Evolutionary conservation across 1,139 yeast genomes (phyloP).

Genomic region (Geotrichum europaeum): DNA sequence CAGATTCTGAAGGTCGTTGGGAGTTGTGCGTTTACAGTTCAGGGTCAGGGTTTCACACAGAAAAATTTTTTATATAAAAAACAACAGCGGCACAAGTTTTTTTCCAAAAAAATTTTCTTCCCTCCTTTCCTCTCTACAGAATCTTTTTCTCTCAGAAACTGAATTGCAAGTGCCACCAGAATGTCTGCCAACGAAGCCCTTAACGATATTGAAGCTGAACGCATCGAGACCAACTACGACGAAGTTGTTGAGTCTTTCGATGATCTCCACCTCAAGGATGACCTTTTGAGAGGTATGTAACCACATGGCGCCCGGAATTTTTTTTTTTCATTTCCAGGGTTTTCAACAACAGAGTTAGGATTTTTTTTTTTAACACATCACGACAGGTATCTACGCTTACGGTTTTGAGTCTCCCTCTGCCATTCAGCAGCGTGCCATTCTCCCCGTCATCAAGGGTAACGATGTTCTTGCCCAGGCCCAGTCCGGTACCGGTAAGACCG

Average conservation of each 20-base stretch:
- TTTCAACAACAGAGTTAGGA: not conserved
- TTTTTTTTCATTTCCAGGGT: not conserved
- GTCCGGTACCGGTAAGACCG: constrained; percentile 99
- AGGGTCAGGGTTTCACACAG: not conserved
- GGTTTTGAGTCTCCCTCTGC: constrained; percentile 98
- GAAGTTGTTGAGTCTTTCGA: constrained; percentile 72
- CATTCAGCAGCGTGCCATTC: constrained; percentile 96
- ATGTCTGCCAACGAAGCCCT: constrained; percentile 44
- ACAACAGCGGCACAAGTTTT: not conserved
- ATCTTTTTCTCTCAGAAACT: not conserved
- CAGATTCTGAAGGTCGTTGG: not conserved
- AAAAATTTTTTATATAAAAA: not conserved
- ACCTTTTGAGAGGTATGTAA: constrained; percentile 37
- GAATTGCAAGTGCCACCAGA: not conserved
- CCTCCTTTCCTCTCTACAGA: not conserved
- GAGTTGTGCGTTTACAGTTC: not conserved
- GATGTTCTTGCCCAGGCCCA: constrained; percentile 99
- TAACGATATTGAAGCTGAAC: constrained; percentile 74
- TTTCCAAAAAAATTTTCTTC: not conserved
- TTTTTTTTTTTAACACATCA: not conserved
- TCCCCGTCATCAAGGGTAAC: constrained; percentile 93
- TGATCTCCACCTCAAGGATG: constrained; percentile 40
- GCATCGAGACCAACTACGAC: constrained; percentile 96
- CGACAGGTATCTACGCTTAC: constrained; percentile 70
- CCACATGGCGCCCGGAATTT: not conserved